A percentile compares a stretch with the other conserved stretches of the same genome.
Conservation (phyloP, 2,329 filamentous ascomycete genomes). For the Venturia pyrina region DNA sequence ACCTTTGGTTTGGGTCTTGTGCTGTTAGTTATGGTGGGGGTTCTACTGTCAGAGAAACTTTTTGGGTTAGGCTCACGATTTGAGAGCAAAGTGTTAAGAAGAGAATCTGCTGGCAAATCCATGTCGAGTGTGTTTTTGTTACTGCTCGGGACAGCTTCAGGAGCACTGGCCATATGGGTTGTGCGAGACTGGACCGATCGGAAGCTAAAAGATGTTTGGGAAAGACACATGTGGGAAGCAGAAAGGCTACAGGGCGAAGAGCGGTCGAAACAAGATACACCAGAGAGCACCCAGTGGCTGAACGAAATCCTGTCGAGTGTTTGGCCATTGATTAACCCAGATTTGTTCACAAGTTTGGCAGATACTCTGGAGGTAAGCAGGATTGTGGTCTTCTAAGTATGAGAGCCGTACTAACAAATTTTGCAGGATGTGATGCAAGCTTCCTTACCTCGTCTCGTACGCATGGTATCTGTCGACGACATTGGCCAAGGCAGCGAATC, state of each 20-base stretch:
- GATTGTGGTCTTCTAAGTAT: too few relatives aligned
- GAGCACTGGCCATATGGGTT: slow-evolving; percentile 26
- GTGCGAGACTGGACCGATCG: slow-evolving; percentile 52
- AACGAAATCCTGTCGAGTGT: slow-evolving; percentile 58
- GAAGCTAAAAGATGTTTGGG: slow-evolving; percentile 52
- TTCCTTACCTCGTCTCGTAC: slow-evolving; percentile 55
- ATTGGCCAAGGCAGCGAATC: slow-evolving; percentile 66
- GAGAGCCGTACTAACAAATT: background rate
- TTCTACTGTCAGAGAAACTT: slow-evolving; percentile 17
- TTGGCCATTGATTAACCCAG: slow-evolving; percentile 68
- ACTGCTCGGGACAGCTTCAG: slow-evolving; percentile 3
- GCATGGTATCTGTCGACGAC: slow-evolving; percentile 68
- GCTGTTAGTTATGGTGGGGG: slow-evolving; percentile 19
- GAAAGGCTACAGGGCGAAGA: slow-evolving; percentile 45
- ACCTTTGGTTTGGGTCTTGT: slow-evolving; percentile 28
- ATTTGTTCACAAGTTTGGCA: slow-evolving; percentile 57
- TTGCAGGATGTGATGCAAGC: slow-evolving; percentile 64
- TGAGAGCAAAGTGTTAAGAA: background rate
- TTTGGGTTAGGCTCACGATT: slow-evolving; percentile 7
- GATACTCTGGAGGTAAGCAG: slow-evolving; percentile 53
- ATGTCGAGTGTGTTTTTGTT: slow-evolving; percentile 26
- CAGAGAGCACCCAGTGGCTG: slow-evolving; percentile 62
- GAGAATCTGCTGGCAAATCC: slow-evolving; percentile 13
- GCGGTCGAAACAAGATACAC: slow-evolving; percentile 35
- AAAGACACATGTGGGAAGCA: slow-evolving; percentile 61